Base-by-base conservation (phyloP, 2,329 filamentous ascomycete genomes). In the Trichophyton equinum region DNA sequence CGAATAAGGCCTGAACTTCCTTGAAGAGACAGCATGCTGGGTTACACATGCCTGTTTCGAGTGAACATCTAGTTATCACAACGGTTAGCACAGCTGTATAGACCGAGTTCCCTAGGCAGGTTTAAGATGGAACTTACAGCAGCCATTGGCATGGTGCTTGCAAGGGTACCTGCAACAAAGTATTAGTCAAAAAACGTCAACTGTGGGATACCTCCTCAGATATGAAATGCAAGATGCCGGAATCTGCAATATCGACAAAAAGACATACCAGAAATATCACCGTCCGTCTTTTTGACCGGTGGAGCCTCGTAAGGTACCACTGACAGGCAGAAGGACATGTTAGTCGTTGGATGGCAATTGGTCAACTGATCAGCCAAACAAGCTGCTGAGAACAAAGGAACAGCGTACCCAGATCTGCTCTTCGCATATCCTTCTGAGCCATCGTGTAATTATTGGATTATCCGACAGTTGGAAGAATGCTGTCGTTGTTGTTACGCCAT, bases 131-230 rank as follows among this genome's bases (percentile, higher is more conserved):
- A 44, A 78, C 79, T 73, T 77, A 85, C 83, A 65, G 91, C 91
- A 62, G 89, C 91, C 92, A 96, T 96, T 62, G 92, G 92, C 71
- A 97, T 79, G 40, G 91, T 95, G 70, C 86, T 92, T 59, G 81
- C 79, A 76, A 86, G 80, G 57, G 82, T 83, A 68, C 80, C 81
- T 82, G 46, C 60, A 38, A 15, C 18, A 20, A 8, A 8, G 18
- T 13, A 33, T 55, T 30, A 55, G 27, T 13, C 25, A 55, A 36
- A 36, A 3, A 15, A 36, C 33, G 1, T 38, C n/a, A 5, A n/a
- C 18, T 11, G 25, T 40, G 33, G 1, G 44, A 15, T 27, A 61
- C 72, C 18, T 20, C 11, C 7, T 47, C 6, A 47, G 9, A 27
- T 4, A 51, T 65, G 58, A 42, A 61, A 20, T 57, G 33, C 13